Evolutionary conservation across 139 green algal genomes (phyloP).

Genomic region (Micractinium sp.): DNA sequence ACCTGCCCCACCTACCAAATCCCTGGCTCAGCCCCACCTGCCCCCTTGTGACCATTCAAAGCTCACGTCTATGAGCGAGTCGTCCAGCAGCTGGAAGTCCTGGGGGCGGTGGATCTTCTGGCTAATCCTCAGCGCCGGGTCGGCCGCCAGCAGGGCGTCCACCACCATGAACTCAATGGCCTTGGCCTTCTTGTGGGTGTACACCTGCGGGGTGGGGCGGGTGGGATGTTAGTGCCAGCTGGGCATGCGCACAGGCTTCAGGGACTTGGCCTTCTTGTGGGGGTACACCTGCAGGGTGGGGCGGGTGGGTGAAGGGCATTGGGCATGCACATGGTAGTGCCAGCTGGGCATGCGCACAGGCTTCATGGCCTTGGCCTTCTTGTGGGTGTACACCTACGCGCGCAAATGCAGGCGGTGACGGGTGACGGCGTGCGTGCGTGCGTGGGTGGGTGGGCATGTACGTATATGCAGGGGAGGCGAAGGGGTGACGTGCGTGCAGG

Average conservation of each 20-base stretch:
- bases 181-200: conserved; percentile 85
- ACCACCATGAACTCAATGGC: conserved; percentile 88
- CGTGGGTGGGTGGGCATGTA: neutral
- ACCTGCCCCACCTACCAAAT: neutral
- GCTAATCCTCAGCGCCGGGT: conserved; percentile 61
- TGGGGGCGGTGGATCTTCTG: conserved; percentile 45
- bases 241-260: conserved; percentile 89
- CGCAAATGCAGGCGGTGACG: too few relatives aligned
- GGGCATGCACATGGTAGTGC: neutral
- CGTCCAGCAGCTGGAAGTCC: conserved; percentile 77
- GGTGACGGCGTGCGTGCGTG: neutral
- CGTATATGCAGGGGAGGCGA: neutral
- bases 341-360: conserved; percentile 86
- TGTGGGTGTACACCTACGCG: conserved; percentile 80
- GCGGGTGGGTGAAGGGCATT: neutral
- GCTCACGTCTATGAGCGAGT: conserved; percentile 37
- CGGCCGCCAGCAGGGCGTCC: conserved; percentile 79
- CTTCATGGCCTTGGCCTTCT: conserved; percentile 80
- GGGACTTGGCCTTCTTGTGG: conserved; percentile 78
- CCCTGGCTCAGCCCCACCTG: neutral
- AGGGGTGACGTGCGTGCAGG: neutral
- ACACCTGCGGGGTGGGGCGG: conserved; percentile 52
- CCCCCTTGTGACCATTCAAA: neutral
- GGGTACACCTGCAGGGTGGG: conserved; percentile 69
- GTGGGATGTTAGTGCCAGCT: conserved; percentile 51